Evolutionary conservation across 2,329 filamentous ascomycete species (phyloP), one percentile per base, ranked within the genome.

Genomic region (Neofusicoccum ribis): DNA sequence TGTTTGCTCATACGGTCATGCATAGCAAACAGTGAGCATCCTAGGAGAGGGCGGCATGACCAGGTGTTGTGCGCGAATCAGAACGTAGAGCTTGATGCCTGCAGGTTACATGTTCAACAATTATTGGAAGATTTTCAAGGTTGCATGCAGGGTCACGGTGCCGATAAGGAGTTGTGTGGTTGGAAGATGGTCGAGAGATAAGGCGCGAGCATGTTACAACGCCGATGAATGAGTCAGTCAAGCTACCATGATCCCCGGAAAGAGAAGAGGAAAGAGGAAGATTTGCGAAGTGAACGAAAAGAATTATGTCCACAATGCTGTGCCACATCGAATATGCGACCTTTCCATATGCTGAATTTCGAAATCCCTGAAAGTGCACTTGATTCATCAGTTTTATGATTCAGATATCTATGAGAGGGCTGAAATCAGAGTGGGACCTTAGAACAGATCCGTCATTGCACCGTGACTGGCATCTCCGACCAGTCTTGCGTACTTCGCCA

Each of bases 401-500:
- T 4, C 12, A 15, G 49, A 51, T 11, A 31, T 51, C 49, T 51
- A 51, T 51, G 15, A 14, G 23, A 8, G 8, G 23, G 27, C 34
- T 15, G 15, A 37, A 36, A 27, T 7, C 6, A 36, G n/a, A 14
- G 12, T 14, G 14, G 17, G 17, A n/a, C 15, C 14, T 71, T 62
- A 87, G 67, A 88, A 91, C 65, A 89, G 75, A 81, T 97, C 93
- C 44, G 93, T 97, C 79, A 97, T 90, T 8, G 93, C 93, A 5
- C 94, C 94, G 72, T 94, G 91, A 76, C 90, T 94, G 11, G 94
- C 94, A 85, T 97, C 93, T 1, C 93, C 91, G 0, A 98, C 94
- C 72, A 97, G 78, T 49, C 86, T 82, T 6, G 91, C 91, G 81
- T 98, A 98, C 83, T 98, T 98, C 5, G 92, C 93, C 81, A 98